These are phyloP conservation scores for Botrytis aclada DNA, from an alignment of 2,329 filamentous ascomycete genomes.

Conservation along the genomic window DNA sequence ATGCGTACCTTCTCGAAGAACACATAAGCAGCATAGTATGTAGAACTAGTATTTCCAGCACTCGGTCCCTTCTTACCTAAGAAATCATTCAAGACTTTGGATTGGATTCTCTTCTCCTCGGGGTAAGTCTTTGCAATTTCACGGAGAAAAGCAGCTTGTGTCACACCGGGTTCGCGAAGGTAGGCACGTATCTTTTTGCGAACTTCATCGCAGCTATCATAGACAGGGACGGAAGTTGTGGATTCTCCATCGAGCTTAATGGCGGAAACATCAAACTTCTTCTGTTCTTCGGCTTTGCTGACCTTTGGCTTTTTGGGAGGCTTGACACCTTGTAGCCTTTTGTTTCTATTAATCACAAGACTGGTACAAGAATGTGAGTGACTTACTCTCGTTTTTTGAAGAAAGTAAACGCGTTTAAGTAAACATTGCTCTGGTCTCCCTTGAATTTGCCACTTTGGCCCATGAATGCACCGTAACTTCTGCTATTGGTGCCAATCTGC, in stretches of 20 bases:
- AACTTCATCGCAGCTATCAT: slow-evolving; percentile 56
- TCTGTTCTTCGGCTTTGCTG: slow-evolving; percentile 34
- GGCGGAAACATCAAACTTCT: slow-evolving; percentile 42
- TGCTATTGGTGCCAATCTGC: slow-evolving; percentile 39
- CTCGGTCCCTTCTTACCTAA: slow-evolving; percentile 48
- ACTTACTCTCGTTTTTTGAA: slow-evolving; percentile 49
- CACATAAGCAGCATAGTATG: slow-evolving; percentile 55
- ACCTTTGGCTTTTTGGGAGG: slow-evolving; percentile 36
- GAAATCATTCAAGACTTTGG: slow-evolving; percentile 48
- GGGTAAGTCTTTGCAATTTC: slow-evolving; percentile 45
- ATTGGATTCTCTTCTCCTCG: slow-evolving; percentile 41
- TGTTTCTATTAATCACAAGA: neutral
- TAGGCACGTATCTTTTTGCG: slow-evolving; percentile 54
- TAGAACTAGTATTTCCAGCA: slow-evolving; percentile 47
- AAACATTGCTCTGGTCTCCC: slow-evolving; percentile 39
- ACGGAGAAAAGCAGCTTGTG: slow-evolving; percentile 51
- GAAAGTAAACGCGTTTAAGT: slow-evolving; percentile 41
- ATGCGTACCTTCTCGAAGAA: slow-evolving; percentile 59
- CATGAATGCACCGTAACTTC: slow-evolving; percentile 48
- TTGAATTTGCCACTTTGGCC: slow-evolving; percentile 44
- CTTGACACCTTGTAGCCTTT: slow-evolving; percentile 43
- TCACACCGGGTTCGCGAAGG: slow-evolving; percentile 47
- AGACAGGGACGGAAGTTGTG: slow-evolving; percentile 46
- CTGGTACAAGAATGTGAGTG: neutral
- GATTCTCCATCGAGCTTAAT: slow-evolving; percentile 49